Conservation (phyloP, 495 filamentous ascomycete genomes). For the Pyrenula massariospora region DNA sequence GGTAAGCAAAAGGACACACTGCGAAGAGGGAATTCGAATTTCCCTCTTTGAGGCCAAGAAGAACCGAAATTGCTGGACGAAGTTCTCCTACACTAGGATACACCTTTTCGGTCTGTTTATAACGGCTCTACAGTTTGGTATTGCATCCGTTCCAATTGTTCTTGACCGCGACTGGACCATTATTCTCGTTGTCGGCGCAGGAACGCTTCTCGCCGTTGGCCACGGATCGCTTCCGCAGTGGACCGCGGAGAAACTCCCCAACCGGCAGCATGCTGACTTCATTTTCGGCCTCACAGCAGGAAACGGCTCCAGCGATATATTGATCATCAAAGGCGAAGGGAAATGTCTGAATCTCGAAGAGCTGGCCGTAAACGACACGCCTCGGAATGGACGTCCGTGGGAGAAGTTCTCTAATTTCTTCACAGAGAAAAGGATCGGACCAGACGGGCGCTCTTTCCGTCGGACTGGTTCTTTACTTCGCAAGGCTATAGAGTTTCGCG, state of each 20-base stretch:
- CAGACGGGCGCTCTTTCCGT: not conserved
- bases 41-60: constrained; percentile 7
- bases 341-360: constrained; percentile 21
- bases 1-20: not conserved
- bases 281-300: constrained; percentile 26
- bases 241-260: constrained; percentile 38
- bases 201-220: constrained; percentile 22
- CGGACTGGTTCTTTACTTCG: not conserved
- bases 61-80: not conserved
- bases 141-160: constrained; percentile 31
- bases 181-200: constrained; percentile 27
- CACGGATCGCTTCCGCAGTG: constrained; percentile 31
- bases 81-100: constrained; percentile 12
- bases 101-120: constrained; percentile 22
- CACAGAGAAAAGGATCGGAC: not conserved
- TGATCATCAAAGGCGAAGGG: constrained; percentile 25
- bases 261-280: constrained; percentile 16
- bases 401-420: not conserved
- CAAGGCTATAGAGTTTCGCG: not conserved
- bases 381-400: not conserved
- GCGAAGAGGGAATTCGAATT: constrained; percentile 6
- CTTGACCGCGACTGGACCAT: constrained; percentile 31
- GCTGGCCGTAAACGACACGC: constrained; percentile 11
- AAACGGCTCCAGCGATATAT: constrained; percentile 31
- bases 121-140: constrained; percentile 28